Conservation (phyloP, 257 asterid species). For the Ilex asprella region DNA sequence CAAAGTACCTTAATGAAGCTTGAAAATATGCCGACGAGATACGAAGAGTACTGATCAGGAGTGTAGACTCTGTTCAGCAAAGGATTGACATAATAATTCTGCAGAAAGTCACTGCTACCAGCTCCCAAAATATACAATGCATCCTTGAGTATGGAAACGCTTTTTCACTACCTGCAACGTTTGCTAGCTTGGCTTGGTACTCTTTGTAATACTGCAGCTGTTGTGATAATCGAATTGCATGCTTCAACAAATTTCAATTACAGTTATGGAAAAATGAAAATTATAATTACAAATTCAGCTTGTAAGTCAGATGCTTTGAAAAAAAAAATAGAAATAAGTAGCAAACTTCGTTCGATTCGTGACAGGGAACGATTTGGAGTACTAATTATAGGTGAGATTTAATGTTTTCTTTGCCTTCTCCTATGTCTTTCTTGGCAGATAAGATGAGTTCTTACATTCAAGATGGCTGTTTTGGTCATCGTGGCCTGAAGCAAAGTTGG, state of each 20-base stretch:
- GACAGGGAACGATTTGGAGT: too few relatives aligned
- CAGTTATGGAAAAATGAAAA: conserved; percentile 3
- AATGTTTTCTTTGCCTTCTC: too few relatives aligned
- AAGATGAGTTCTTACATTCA: conserved; percentile 33
- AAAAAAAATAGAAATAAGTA: not conserved
- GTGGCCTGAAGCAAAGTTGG: conserved; percentile 91
- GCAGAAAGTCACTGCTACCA: conserved; percentile 84
- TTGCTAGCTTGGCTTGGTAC: conserved; percentile 61
- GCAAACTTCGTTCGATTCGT: too few relatives aligned
- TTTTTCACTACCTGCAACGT: conserved; percentile 48
- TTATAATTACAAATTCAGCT: not conserved
- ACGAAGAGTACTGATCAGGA: conserved; percentile 67
- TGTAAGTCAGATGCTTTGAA: too few relatives aligned
- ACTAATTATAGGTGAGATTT: too few relatives aligned
- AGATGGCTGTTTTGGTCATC: conserved; percentile 69
- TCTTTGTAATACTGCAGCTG: conserved; percentile 70
- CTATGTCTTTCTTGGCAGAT: not conserved
- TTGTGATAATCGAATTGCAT: conserved; percentile 64
- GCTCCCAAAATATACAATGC: conserved; percentile 57
- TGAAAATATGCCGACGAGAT: conserved; percentile 52
- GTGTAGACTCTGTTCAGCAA: conserved; percentile 55
- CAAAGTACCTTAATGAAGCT: conserved; percentile 49
- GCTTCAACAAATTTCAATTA: conserved; percentile 34
- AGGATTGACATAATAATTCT: conserved; percentile 83
- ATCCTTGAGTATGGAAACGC: conserved; percentile 48